Percentiles rank a stretch among this genome's conserved stretches.
These are phyloP conservation scores for Verticillium isaacii DNA, from an alignment of 2,329 filamentous ascomycete genomes.

Conservation along the genomic window DNA sequence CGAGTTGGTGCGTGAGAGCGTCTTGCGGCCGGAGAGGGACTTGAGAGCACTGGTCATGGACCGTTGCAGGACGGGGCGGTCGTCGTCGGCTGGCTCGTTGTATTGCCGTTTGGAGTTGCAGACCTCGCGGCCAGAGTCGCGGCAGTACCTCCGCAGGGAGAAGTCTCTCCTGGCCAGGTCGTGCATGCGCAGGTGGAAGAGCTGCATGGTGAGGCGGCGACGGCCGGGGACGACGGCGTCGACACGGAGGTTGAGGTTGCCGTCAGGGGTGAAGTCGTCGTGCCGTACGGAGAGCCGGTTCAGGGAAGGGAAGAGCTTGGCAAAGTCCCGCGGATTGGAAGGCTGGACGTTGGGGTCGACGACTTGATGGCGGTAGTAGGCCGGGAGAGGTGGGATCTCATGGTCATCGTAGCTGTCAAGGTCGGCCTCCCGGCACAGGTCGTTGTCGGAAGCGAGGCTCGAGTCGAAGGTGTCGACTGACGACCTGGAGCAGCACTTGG, in stretches of 20 bases:
- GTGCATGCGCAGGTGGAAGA: slow-evolving; percentile 95
- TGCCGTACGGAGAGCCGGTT: slow-evolving; percentile 79
- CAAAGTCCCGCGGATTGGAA: slow-evolving; percentile 78
- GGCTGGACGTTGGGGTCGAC: slow-evolving; percentile 64
- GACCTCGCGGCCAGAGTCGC: slow-evolving; percentile 88
- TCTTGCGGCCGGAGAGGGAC: slow-evolving; percentile 32
- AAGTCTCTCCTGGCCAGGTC: slow-evolving; percentile 83
- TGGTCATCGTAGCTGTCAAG: slow-evolving; percentile 22
- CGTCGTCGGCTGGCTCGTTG: slow-evolving; percentile 44
- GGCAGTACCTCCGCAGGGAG: slow-evolving; percentile 84
- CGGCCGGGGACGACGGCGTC: slow-evolving; percentile 69
- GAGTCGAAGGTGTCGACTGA: slow-evolving; percentile 81
- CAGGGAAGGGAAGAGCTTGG: slow-evolving; percentile 78
- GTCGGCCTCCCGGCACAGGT: slow-evolving; percentile 30
- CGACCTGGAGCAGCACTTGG: slow-evolving; percentile 42
- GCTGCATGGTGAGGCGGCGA: slow-evolving; percentile 63
- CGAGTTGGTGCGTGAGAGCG: slow-evolving; percentile 29
- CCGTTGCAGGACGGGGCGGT: slow-evolving; percentile 34
- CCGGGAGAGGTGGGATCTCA: slow-evolving; percentile 48
- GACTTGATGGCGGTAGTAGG: slow-evolving; percentile 52
- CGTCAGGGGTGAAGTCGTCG: slow-evolving; percentile 84
- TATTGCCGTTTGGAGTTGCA: slow-evolving; percentile 77
- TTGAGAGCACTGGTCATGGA: slow-evolving; percentile 47
- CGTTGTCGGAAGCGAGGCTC: slow-evolving; percentile 56
- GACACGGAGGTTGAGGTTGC: slow-evolving; percentile 93